phyloP scores from a whole-genome alignment of 164 flowering plant species.

The Vitis cinerea region DNA sequence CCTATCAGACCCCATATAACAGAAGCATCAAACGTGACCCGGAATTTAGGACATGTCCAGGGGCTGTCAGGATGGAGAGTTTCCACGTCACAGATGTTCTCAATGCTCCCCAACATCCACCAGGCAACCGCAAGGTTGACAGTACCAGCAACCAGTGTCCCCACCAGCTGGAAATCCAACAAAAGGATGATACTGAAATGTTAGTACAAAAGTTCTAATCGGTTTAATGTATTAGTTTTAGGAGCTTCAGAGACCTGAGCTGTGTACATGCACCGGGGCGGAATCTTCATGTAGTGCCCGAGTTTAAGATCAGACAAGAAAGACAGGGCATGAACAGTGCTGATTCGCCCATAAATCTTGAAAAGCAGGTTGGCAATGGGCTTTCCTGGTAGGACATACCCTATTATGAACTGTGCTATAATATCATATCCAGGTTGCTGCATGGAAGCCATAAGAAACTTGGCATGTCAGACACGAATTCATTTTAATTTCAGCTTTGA shows the following conservation, averaged over 20 bases:
- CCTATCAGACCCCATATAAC: slow-evolving; percentile 98
- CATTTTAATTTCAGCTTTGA: neutral
- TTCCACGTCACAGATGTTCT: slow-evolving; percentile 79
- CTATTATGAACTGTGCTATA: slow-evolving; percentile 91
- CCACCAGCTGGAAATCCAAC: slow-evolving; percentile 56
- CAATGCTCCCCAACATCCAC: slow-evolving; percentile 93
- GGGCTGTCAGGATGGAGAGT: slow-evolving; percentile 76
- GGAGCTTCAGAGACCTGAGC: slow-evolving; percentile 66
- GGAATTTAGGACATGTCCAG: slow-evolving; percentile 94
- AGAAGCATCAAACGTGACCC: slow-evolving; percentile 88
- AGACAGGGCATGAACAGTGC: slow-evolving; percentile 90
- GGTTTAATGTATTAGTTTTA: neutral
- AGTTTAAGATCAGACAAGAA: slow-evolving; percentile 92
- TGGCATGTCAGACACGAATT: neutral
- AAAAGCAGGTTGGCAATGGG: slow-evolving; percentile 92
- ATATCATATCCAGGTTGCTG: slow-evolving; percentile 99
- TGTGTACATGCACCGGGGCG: slow-evolving; percentile 88
- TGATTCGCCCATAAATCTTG: slow-evolving; percentile 95
- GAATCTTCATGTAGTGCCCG: slow-evolving; percentile 98
- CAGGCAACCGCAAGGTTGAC: slow-evolving; percentile 86
- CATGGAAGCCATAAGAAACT: slow-evolving; percentile 13
- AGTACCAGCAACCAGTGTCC: slow-evolving; percentile 71
- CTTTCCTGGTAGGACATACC: slow-evolving; percentile 79
- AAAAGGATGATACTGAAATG: neutral
- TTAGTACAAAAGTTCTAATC: neutral